Evolutionary conservation across 1,284 basidiomycete species (phyloP).

Genomic region (Mrakiaceae sp.): DNA sequence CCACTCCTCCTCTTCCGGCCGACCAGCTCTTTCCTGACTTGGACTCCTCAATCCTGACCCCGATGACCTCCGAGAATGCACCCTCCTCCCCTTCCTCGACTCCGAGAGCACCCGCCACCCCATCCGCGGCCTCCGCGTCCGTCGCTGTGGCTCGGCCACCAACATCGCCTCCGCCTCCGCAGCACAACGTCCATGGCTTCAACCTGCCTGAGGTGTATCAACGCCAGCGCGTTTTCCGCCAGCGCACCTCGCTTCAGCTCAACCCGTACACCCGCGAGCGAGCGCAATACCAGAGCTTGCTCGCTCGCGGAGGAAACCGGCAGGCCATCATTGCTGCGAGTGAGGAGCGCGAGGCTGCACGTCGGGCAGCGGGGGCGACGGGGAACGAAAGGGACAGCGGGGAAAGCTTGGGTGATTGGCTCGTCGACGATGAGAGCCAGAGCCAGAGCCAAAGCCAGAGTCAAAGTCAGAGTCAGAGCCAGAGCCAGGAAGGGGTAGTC

Average conservation of each 20-base stretch:
- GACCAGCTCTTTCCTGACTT: no score
- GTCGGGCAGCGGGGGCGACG: background rate
- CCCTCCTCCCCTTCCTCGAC: background rate
- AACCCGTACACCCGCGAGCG: slow-evolving; percentile 16
- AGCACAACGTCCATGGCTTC: background rate
- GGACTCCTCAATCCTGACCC: background rate
- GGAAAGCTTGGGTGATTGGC: background rate
- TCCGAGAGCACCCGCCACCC: no score
- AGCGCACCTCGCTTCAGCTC: slow-evolving; percentile 15
- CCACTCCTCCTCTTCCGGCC: background rate
- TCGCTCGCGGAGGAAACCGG: slow-evolving; percentile 5
- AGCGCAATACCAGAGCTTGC: slow-evolving; percentile 2
- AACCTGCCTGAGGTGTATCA: background rate
- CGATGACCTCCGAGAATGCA: background rate
- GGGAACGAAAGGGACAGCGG: background rate
- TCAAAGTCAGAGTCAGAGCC: no score
- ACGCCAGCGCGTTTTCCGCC: background rate
- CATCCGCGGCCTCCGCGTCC: no score
- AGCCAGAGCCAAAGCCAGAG: background rate
- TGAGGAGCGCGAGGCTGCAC: background rate
- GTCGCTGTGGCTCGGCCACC: no score
- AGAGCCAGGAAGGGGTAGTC: no score
- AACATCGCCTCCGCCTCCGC: background rate
- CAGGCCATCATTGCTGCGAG: background rate
- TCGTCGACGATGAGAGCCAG: background rate